These are phyloP conservation scores for Didymella arachidicola DNA, from an alignment of 2,329 filamentous ascomycete genomes.

Conservation along the genomic window DNA sequence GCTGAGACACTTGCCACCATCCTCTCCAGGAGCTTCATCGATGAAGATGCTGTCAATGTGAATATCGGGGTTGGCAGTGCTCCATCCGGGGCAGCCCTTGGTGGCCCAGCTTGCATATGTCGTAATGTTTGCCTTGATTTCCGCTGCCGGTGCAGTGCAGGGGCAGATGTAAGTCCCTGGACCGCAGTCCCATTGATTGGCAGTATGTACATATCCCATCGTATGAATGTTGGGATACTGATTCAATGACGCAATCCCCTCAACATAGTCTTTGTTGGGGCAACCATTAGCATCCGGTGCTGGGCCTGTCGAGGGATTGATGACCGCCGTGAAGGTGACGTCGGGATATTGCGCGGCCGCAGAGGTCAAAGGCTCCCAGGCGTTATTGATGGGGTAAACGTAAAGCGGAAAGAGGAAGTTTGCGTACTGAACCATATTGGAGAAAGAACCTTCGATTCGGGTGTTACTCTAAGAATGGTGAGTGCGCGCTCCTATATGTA, in stretches of 20 bases:
- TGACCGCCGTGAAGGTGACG: slow-evolving; percentile 17
- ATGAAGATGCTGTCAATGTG: slow-evolving; percentile 22
- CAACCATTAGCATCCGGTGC: slow-evolving; percentile 8
- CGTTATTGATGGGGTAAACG: slow-evolving; percentile 17
- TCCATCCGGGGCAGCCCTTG: slow-evolving; percentile 14
- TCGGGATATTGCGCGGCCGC: slow-evolving; percentile 19
- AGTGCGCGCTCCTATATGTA: neutral
- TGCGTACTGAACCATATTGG: slow-evolving; percentile 18
- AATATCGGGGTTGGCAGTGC: slow-evolving; percentile 11
- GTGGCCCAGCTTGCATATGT: slow-evolving; percentile 16
- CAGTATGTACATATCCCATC: slow-evolving; percentile 22
- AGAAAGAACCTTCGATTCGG: neutral
- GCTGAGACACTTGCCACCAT: slow-evolving; percentile 11
- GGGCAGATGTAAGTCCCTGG: slow-evolving; percentile 8
- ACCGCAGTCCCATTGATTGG: slow-evolving; percentile 17
- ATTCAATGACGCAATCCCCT: slow-evolving; percentile 11
- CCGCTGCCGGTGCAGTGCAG: slow-evolving; percentile 14
- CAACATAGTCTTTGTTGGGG: slow-evolving; percentile 15
- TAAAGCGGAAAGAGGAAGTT: slow-evolving; percentile 22
- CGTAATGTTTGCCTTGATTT: slow-evolving; percentile 20
- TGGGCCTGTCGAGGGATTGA: slow-evolving; percentile 20
- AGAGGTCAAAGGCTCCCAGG: slow-evolving; percentile 16
- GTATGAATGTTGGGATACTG: slow-evolving; percentile 17
- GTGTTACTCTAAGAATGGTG: neutral
- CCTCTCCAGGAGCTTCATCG: slow-evolving; percentile 17